Evolutionary conservation across 352 stramenopile species (phyloP).

Genomic region (Pythium sp.): DNA sequence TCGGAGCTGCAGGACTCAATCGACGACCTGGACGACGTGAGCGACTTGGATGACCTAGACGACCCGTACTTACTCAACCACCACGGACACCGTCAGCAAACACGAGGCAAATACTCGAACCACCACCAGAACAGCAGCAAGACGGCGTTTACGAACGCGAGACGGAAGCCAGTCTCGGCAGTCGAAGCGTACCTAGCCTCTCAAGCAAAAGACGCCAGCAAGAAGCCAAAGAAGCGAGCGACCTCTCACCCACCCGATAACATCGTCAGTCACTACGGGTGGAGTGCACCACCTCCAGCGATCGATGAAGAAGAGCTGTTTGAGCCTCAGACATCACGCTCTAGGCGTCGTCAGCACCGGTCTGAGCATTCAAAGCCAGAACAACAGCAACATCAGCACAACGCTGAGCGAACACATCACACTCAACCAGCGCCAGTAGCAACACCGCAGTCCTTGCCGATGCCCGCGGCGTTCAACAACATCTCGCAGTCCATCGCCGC

Average conservation of each 20-base stretch:
- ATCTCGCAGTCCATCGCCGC: conserved; percentile 8
- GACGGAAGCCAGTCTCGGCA: neutral
- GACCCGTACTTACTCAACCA: neutral
- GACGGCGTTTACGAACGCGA: neutral
- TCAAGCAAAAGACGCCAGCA: neutral
- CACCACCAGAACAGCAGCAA: neutral
- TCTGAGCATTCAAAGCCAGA: neutral
- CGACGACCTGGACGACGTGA: neutral
- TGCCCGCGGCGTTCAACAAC: conserved; percentile 4
- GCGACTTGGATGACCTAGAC: neutral
- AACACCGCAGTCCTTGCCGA: neutral
- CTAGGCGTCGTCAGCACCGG: neutral
- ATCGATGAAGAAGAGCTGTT: neutral
- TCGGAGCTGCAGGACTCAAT: conserved; percentile 6
- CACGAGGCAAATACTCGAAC: neutral
- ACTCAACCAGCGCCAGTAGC: neutral
- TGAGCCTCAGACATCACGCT: neutral
- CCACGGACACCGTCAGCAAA: neutral
- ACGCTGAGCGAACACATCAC: neutral
- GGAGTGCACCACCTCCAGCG: neutral
- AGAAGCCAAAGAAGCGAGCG: conserved; percentile 1
- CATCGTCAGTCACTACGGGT: neutral
- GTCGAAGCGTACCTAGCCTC: neutral
- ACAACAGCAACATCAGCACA: neutral
- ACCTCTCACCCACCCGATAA: neutral